Percentiles rank a stretch among this genome's conserved stretches.
phyloP scores from a whole-genome alignment of 768 basidiomycete genomes.

The Naganishia vaughanmartiniae region DNA sequence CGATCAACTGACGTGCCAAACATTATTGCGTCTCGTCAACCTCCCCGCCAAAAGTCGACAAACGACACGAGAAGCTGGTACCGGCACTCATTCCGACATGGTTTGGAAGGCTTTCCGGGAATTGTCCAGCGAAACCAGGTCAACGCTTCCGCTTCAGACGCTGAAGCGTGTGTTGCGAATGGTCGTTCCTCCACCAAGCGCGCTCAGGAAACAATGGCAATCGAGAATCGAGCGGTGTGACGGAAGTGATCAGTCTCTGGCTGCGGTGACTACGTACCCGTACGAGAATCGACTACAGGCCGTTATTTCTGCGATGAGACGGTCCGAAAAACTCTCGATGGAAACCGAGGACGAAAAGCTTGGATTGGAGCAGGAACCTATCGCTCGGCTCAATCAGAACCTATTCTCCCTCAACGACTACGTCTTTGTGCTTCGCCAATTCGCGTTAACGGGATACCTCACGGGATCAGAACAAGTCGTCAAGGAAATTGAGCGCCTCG shows the following conservation, averaged over 20 bases:
- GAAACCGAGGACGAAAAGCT: background rate
- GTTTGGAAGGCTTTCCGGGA: conserved; percentile 19
- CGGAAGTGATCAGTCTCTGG: background rate
- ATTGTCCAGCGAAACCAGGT: conserved; percentile 10
- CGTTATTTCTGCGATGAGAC: conserved; percentile 18
- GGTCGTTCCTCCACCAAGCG: conserved; percentile 16
- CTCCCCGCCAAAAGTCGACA: conserved; percentile 11
- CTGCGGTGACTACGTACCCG: conserved; percentile 24
- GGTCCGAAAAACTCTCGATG: background rate
- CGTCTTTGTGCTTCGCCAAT: conserved; percentile 26
- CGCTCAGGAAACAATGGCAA: conserved; percentile 10
- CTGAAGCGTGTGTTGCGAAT: conserved; percentile 23
- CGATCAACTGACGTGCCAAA: background rate
- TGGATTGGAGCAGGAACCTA: background rate
- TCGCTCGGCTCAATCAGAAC: background rate
- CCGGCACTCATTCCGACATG: conserved; percentile 8
- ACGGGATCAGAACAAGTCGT: conserved; percentile 25
- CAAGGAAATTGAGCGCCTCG: conserved; percentile 26
- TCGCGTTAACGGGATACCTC: conserved; percentile 26
- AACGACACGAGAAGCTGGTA: background rate
- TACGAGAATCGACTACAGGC: conserved; percentile 27
- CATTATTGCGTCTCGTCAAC: conserved; percentile 11
- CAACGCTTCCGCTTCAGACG: conserved; percentile 4
- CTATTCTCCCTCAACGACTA: conserved; percentile 24
- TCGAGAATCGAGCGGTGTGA: background rate